phyloP scores from a whole-genome alignment of 768 basidiomycete genomes.

The Pleurotus sapidus region DNA sequence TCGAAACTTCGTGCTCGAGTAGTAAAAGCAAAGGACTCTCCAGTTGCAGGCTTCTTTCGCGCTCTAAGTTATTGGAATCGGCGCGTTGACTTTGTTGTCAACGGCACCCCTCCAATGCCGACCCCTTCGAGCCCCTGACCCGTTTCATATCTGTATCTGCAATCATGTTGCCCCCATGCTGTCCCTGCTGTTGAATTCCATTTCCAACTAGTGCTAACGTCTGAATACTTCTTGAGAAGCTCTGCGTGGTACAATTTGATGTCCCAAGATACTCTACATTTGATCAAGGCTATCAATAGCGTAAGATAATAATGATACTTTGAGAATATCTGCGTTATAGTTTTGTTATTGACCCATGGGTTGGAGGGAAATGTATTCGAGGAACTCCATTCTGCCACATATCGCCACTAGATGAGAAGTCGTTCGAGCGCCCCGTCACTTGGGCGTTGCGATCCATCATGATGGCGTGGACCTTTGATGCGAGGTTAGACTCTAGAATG shows the following conservation, averaged over 20 bases:
- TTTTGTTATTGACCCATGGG: slow-evolving; percentile 5
- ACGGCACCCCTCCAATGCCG: slow-evolving; percentile 3
- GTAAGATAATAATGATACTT: too few relatives aligned
- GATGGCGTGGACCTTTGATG: slow-evolving; percentile 55
- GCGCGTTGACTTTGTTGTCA: slow-evolving; percentile 1
- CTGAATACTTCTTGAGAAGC: too few relatives aligned
- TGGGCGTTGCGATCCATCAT: slow-evolving; percentile 76
- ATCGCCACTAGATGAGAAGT: background rate
- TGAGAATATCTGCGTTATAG: background rate
- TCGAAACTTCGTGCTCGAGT: slow-evolving; percentile 27
- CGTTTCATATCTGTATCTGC: too few relatives aligned
- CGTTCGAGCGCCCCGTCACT: slow-evolving; percentile 39
- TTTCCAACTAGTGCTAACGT: too few relatives aligned
- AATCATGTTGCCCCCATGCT: too few relatives aligned
- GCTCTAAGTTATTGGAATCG: slow-evolving; percentile 1
- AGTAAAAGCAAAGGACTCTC: background rate
- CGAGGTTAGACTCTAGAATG: slow-evolving; percentile 2
- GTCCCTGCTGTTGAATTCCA: too few relatives aligned
- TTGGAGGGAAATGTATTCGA: slow-evolving; percentile 3
- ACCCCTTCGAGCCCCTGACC: too few relatives aligned
- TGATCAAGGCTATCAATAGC: too few relatives aligned
- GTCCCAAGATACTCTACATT: too few relatives aligned
- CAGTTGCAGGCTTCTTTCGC: background rate
- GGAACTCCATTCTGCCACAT: background rate
- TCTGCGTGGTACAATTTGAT: too few relatives aligned